A percentile compares a stretch with the other conserved stretches of the same genome.
Evolutionary conservation across 495 filamentous ascomycete species (phyloP).

Genomic region (Articulospora tetracladia): DNA sequence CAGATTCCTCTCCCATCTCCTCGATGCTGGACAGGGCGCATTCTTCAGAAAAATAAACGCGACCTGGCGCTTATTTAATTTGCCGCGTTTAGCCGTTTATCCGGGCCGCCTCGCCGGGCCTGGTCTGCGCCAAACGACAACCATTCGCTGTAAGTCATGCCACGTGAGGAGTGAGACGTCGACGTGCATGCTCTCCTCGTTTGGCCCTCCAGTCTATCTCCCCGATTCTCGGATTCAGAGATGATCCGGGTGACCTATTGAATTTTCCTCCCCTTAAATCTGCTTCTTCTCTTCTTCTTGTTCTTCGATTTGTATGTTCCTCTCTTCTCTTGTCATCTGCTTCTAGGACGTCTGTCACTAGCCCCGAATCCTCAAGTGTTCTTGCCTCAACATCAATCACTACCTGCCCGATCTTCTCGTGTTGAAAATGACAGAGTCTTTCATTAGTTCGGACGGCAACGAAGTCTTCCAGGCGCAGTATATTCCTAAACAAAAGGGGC

Average conservation of each 20-base stretch:
- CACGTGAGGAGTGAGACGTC: not conserved
- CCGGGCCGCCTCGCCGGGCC: not conserved
- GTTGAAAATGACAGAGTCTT: not conserved
- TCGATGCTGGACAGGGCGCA: not conserved
- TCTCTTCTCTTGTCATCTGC: not conserved
- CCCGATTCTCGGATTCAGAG: not conserved
- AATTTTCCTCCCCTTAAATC: constrained; percentile 5
- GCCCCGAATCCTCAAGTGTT: not conserved
- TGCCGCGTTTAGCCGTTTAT: not conserved
- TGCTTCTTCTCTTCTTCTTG: constrained; percentile 7
- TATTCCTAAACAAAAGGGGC: constrained; percentile 24
- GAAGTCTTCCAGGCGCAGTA: constrained; percentile 24
- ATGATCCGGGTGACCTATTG: constrained; percentile 4
- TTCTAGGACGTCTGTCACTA: not conserved
- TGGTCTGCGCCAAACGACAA: not conserved
- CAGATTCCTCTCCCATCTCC: no score
- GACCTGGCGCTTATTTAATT: not conserved
- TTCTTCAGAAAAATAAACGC: not conserved
- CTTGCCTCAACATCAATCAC: not conserved
- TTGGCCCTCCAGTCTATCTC: not conserved
- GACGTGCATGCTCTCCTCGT: not conserved
- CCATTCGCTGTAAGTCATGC: not conserved
- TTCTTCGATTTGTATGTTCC: constrained; percentile 3
- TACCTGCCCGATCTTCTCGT: not conserved
- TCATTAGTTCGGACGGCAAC: constrained; percentile 19